phyloP scores from a whole-genome alignment of 1,284 basidiomycete species.

The Phaffia rhodozyma region DNA sequence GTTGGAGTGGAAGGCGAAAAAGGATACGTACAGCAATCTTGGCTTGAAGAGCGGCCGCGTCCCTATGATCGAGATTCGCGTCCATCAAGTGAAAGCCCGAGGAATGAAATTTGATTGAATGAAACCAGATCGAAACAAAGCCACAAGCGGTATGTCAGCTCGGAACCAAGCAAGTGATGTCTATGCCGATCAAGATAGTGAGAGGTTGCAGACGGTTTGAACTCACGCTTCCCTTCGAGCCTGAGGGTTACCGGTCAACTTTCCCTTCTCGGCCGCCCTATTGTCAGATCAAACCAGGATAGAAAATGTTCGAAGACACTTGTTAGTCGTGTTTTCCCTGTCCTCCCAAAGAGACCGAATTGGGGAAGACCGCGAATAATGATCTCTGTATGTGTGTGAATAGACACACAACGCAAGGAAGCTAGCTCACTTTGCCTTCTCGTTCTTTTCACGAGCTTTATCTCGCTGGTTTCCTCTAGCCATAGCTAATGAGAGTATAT shows the following conservation, averaged over 20 bases:
- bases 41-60: constrained; percentile 7
- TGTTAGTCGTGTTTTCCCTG: neutral
- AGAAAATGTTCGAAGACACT: neutral
- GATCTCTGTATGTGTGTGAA: too few species aligned
- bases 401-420: neutral
- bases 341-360: neutral
- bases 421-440: constrained; percentile 9
- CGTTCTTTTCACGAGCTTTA: constrained; percentile 9
- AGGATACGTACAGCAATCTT: constrained; percentile 2
- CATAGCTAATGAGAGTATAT: neutral
- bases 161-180: too few species aligned
- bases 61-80: neutral
- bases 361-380: too few species aligned
- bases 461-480: constrained; percentile 12
- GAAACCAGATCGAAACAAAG: neutral
- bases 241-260: constrained; percentile 7
- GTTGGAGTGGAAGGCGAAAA: neutral
- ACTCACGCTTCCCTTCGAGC: constrained; percentile 9
- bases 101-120: neutral
- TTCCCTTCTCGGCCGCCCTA: constrained; percentile 4
- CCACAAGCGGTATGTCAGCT: too few species aligned
- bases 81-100: neutral
- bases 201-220: too few species aligned
- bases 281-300: neutral
- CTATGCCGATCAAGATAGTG: too few species aligned